These are phyloP conservation scores for Vickermania ingenoplastis DNA, from an alignment of 208 protist genomes.

Conservation along the genomic window DNA sequence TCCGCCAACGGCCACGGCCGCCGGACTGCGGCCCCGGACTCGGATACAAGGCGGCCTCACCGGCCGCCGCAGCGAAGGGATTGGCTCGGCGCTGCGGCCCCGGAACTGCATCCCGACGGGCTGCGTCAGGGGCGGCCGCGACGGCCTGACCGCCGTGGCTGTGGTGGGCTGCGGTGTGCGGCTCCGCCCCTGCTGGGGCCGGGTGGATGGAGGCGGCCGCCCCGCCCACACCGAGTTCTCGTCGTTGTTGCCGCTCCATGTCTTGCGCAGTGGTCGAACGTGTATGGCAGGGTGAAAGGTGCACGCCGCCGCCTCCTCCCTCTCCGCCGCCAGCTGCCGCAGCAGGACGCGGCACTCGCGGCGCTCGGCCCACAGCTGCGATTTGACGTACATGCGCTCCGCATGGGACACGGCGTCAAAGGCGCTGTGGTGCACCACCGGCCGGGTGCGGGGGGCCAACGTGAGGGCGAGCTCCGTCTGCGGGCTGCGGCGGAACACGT, in stretches of 20 bases:
- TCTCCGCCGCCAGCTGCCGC: constrained; percentile 17
- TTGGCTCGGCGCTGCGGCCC: constrained; percentile 17
- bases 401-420: constrained; percentile 3
- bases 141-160: not conserved
- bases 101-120: constrained; percentile 1
- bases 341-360: constrained; percentile 14
- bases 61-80: constrained; percentile 45
- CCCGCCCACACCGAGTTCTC: not conserved
- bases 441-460: no score
- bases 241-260: not conserved
- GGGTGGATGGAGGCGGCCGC: not conserved
- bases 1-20: no score
- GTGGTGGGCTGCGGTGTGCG: not conserved
- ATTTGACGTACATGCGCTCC: constrained; percentile 51
- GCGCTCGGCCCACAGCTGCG: constrained; percentile 31
- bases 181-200: not conserved
- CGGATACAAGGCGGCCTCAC: constrained; percentile 11
- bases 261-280: constrained; percentile 9
- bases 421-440: no score
- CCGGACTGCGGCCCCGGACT: no score
- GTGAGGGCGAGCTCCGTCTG: no score
- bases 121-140: not conserved
- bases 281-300: constrained; percentile 17
- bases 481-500: no score
- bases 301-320: constrained; percentile 17